Conservation (phyloP, 208 protist species). For the Lotmaria passim region DNA sequence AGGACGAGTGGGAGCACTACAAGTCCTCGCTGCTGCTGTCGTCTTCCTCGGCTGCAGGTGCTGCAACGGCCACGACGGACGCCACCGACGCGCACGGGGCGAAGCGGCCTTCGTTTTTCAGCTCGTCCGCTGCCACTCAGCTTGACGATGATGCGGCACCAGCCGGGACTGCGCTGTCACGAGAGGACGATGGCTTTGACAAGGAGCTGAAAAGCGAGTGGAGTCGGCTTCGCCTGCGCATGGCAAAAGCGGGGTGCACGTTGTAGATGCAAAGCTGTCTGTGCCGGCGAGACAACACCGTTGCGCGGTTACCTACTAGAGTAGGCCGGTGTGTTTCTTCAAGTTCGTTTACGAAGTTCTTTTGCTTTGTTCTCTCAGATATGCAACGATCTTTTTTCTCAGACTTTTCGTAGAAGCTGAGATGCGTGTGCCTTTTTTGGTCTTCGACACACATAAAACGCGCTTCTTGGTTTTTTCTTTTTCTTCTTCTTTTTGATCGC, state of each 20-base stretch:
- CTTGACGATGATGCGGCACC: background rate
- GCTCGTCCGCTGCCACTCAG: background rate
- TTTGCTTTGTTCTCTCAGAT: no score
- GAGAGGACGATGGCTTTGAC: conserved; percentile 26
- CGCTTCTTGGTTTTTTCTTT: background rate
- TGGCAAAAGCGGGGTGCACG: conserved; percentile 28
- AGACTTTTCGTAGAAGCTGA: no score
- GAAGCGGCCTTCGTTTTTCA: conserved; percentile 7
- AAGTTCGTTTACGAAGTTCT: no score
- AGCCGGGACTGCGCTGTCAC: background rate
- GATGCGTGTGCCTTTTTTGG: background rate
- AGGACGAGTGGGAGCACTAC: conserved; percentile 71
- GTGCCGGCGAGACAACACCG: no score
- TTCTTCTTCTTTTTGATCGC: background rate
- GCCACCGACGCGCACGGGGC: background rate
- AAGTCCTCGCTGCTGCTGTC: conserved; percentile 37
- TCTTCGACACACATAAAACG: no score
- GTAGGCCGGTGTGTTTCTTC: no score
- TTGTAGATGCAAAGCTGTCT: background rate
- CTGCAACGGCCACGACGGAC: background rate
- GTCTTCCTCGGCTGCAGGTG: background rate
- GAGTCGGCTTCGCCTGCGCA: conserved; percentile 37
- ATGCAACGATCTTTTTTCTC: background rate
- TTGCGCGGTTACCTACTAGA: no score
- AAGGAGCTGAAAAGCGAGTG: conserved; percentile 39